Evolutionary conservation across 2,329 filamentous ascomycete species (phyloP).

Genomic region (Colletotrichum destructivum): DNA sequence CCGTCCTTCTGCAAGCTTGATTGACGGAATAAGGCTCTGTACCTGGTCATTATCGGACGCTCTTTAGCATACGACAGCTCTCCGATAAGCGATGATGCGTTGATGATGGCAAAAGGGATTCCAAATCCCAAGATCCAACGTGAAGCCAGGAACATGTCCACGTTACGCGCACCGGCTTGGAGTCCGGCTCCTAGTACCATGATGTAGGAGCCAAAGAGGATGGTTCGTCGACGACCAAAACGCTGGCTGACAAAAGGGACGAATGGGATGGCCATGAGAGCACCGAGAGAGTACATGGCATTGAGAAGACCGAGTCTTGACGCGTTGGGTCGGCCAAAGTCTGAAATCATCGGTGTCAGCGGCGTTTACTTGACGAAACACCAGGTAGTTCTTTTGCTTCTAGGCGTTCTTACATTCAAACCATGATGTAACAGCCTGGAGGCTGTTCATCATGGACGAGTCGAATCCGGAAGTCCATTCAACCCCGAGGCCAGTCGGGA

Average conservation of each 20-base stretch:
- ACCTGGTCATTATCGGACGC: conserved; percentile 65
- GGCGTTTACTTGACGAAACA: not conserved
- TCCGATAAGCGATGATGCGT: conserved; percentile 65
- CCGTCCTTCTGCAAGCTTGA: not conserved
- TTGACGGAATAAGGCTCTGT: conserved; percentile 43
- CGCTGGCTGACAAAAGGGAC: conserved; percentile 51
- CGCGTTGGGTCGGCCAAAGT: conserved; percentile 58
- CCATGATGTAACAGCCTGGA: conserved; percentile 59
- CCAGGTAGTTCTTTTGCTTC: not conserved
- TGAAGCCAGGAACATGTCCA: conserved; percentile 67
- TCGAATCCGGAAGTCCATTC: conserved; percentile 62
- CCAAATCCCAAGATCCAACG: conserved; percentile 70
- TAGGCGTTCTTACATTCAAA: conserved; percentile 48
- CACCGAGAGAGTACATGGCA: conserved; percentile 65
- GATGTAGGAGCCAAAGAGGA: conserved; percentile 51
- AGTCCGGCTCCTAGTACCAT: conserved; percentile 52
- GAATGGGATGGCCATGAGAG: conserved; percentile 54
- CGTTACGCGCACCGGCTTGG: conserved; percentile 51
- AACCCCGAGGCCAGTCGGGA: conserved; percentile 58
- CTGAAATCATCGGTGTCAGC: conserved; percentile 41
- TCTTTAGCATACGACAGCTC: conserved; percentile 69
- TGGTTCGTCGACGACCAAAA: conserved; percentile 50
- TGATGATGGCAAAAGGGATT: conserved; percentile 66
- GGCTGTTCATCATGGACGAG: conserved; percentile 61
- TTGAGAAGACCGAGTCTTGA: conserved; percentile 52